Evolutionary conservation across 768 basidiomycete genomes (phyloP).

Genomic region (Mycena olivaceomarginata): DNA sequence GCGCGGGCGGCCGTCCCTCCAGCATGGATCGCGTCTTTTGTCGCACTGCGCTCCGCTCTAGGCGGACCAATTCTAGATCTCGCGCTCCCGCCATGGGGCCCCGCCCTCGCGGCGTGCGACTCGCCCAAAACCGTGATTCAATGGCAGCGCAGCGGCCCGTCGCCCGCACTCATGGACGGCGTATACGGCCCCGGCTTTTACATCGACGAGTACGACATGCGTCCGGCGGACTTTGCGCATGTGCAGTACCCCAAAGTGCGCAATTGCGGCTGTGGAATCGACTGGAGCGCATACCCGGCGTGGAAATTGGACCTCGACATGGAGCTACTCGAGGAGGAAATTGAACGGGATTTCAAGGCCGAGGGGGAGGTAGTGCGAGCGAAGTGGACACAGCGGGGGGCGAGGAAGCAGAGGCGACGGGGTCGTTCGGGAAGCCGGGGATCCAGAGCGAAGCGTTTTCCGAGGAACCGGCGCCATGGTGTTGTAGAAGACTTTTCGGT

Average conservation of each 20-base stretch:
- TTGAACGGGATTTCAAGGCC: not conserved
- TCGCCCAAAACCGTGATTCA: not conserved
- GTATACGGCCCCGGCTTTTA: not conserved
- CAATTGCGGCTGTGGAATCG: not conserved
- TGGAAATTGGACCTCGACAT: not conserved
- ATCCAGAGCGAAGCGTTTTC: no score
- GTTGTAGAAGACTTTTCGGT: no score
- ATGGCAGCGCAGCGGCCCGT: not conserved
- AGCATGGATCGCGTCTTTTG: no score
- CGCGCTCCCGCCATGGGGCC: no score
- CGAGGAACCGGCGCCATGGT: no score
- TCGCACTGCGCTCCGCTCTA: no score
- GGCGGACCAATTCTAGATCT: no score
- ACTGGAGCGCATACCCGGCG: not conserved
- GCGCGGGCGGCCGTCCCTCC: no score
- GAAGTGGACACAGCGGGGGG: not conserved
- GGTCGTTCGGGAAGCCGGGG: not conserved
- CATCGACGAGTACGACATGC: constrained; percentile 13
- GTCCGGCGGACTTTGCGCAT: constrained; percentile 7
- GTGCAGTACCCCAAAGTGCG: not conserved
- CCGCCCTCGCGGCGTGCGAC: not conserved
- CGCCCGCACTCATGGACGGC: constrained; percentile 21
- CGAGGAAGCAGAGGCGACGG: not conserved
- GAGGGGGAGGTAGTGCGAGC: not conserved
- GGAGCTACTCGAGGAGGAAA: not conserved